Percentiles rank a stretch among this genome's conserved stretches.
phyloP scores from a whole-genome alignment of 1,284 basidiomycete genomes.

The Leucoagaricus sp. region DNA sequence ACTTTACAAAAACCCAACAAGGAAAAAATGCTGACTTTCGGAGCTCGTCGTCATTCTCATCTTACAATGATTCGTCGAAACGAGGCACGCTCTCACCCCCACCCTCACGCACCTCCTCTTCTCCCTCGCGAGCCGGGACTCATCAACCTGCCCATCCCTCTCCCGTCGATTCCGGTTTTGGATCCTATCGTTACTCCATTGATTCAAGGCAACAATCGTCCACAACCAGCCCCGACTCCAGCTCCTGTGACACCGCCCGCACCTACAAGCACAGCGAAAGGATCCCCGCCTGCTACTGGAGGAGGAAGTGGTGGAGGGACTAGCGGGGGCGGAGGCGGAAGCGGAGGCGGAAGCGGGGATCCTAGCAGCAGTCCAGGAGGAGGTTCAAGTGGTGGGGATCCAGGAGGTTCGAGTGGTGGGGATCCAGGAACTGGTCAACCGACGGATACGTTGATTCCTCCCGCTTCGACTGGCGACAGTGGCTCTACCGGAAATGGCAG shows the following conservation, averaged over 20 bases:
- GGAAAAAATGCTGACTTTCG: conserved; percentile 9
- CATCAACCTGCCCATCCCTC: conserved; percentile 38
- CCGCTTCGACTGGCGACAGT: neutral
- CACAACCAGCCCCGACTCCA: conserved; percentile 17
- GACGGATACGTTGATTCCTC: neutral
- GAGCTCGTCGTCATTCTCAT: conserved; percentile 5
- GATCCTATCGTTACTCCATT: conserved; percentile 37
- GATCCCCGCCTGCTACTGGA: neutral
- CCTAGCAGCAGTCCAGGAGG: neutral
- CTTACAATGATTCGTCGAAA: conserved; percentile 19
- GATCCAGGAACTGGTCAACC: neutral
- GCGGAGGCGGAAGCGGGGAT: neutral
- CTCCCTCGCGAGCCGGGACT: conserved; percentile 41
- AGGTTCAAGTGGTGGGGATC: neutral
- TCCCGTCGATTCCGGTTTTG: conserved; percentile 46
- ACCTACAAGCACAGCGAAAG: neutral
- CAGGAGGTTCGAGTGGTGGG: too few species aligned
- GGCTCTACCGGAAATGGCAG: neutral
- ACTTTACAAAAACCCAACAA: neutral
- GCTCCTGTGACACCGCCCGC: neutral
- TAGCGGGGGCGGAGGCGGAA: neutral
- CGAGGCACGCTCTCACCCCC: conserved; percentile 15
- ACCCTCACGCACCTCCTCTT: conserved; percentile 19
- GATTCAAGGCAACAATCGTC: conserved; percentile 29
- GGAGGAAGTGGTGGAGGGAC: neutral